Percentiles rank a stretch among this genome's conserved stretches.
Conservation (phyloP, 176 grass and related monocot species). For the Raddia guianensis region DNA sequence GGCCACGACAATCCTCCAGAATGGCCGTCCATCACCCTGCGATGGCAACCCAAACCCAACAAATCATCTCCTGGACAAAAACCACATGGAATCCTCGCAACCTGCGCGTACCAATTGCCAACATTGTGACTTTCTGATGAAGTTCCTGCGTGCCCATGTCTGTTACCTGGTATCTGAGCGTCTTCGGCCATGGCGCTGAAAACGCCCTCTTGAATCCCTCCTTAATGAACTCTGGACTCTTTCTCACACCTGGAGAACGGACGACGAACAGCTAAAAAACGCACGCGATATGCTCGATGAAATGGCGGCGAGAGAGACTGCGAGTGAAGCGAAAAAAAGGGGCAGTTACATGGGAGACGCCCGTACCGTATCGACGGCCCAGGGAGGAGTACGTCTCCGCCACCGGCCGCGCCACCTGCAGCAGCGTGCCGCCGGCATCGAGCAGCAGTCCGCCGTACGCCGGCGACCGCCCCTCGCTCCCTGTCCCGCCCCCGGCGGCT, state of each 20-base stretch:
- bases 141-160: background rate
- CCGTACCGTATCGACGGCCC: conserved; percentile 70
- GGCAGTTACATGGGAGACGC: background rate
- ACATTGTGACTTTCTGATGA: background rate
- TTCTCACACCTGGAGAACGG: conserved; percentile 48
- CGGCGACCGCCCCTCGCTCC: conserved; percentile 8
- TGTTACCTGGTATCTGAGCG: conserved; percentile 79
- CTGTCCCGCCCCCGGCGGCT: background rate
- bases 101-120: background rate
- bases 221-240: conserved; percentile 55
- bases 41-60: conserved; percentile 22
- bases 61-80: conserved; percentile 4
- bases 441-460: conserved; percentile 72
- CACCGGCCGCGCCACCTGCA: conserved; percentile 72
- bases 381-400: conserved; percentile 72
- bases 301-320: background rate
- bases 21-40: conserved; percentile 79
- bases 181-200: conserved; percentile 78
- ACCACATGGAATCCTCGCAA: background rate
- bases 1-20: conserved; percentile 80
- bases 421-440: conserved; percentile 80
- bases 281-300: conserved; percentile 3
- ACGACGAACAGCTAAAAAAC: background rate
- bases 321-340: background rate
- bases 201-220: conserved; percentile 86